Percentiles rank a stretch among this genome's conserved stretches.
phyloP scores from a whole-genome alignment of 1,284 basidiomycete species.

The Irpex lacteus region DNA sequence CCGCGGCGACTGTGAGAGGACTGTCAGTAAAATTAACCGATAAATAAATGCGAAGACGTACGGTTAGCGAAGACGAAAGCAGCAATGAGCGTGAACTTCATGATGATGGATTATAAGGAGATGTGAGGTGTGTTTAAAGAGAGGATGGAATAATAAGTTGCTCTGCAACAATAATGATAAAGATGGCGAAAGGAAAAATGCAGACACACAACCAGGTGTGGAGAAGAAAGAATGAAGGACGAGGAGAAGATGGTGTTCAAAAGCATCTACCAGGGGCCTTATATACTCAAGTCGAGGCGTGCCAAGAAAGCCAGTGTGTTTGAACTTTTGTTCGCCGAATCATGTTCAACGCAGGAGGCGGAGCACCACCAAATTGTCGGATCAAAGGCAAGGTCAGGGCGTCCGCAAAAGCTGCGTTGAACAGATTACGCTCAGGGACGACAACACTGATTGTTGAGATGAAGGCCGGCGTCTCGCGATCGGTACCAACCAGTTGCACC shows the following conservation, averaged over 20 bases:
- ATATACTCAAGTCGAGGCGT: neutral
- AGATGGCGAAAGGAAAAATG: neutral
- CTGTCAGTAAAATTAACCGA: neutral
- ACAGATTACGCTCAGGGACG: neutral
- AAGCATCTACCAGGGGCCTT: neutral
- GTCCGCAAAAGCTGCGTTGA: neutral
- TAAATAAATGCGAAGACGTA: neutral
- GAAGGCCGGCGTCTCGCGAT: neutral
- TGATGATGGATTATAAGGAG: neutral
- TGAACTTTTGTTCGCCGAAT: neutral
- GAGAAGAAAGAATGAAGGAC: constrained; percentile 1
- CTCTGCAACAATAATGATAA: constrained; percentile 2
- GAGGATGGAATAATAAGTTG: neutral
- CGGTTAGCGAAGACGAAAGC: constrained; percentile 2
- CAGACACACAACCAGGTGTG: constrained; percentile 2
- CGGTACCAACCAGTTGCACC: neutral
- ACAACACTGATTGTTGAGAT: neutral
- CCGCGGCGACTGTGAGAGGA: neutral
- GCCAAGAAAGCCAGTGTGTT: neutral
- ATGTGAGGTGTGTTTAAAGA: neutral
- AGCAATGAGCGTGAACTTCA: neutral
- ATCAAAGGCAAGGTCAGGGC: neutral
- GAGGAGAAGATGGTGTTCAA: neutral
- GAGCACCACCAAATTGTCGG: neutral
- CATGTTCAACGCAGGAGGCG: neutral